Evolutionary conservation across 192 early-diverging fungal genomes (phyloP).

Genomic region (Gonapodya prolifera): DNA sequence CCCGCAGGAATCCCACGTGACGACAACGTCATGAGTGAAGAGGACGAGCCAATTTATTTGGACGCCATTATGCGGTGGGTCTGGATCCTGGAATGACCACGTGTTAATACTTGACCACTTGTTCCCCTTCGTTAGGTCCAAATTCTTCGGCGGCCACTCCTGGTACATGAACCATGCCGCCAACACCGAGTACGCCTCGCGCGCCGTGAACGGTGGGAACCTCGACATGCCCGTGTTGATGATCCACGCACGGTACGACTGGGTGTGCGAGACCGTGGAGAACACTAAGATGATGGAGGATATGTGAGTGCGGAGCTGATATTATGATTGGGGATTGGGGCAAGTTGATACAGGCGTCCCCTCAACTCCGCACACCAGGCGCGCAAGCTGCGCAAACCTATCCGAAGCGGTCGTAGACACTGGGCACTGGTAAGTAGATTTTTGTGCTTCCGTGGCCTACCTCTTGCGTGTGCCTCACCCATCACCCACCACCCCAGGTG

Average conservation of each 20-base stretch:
- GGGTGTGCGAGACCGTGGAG: background rate
- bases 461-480: no score
- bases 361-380: no score
- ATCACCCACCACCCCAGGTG: background rate
- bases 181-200: background rate
- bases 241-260: background rate
- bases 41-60: background rate
- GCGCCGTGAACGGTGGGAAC: background rate
- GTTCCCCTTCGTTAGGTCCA: background rate
- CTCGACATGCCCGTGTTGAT: background rate
- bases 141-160: background rate
- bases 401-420: background rate
- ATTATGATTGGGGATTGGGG: no score
- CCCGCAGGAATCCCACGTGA: background rate
- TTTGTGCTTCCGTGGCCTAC: background rate
- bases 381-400: background rate
- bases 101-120: no score
- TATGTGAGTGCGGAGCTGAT: no score
- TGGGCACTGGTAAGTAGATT: background rate
- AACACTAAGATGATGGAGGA: background rate
- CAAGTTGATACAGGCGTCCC: no score
- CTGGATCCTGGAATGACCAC: no score
- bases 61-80: background rate
- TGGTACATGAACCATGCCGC: conserved; percentile 1
- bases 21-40: background rate